Evolutionary conservation across 1,139 yeast genomes (phyloP).

Genomic region (Yamadazyma diddensiae): DNA sequence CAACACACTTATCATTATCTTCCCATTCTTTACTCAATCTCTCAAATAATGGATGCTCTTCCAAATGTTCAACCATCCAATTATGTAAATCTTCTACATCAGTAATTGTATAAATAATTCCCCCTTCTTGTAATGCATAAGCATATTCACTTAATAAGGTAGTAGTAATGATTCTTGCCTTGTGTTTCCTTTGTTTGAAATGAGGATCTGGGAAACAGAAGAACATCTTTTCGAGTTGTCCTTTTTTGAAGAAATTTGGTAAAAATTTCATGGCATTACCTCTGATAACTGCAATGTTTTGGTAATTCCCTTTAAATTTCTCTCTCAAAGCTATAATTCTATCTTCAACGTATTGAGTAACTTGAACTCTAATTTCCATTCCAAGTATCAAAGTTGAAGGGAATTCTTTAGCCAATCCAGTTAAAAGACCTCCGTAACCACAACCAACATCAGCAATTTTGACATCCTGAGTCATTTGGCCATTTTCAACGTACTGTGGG

Average conservation of each 20-base stretch:
- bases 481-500: constrained; percentile 54
- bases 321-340: constrained; percentile 84
- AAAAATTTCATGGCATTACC: constrained; percentile 97
- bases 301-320: constrained; percentile 45
- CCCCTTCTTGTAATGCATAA: constrained; percentile 81
- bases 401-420: constrained; percentile 74
- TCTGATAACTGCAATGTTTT: constrained; percentile 84
- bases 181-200: constrained; percentile 94
- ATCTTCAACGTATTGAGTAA: constrained; percentile 95
- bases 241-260: constrained; percentile 85
- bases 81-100: constrained; percentile 91
- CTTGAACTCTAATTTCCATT: constrained; percentile 97
- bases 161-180: constrained; percentile 90
- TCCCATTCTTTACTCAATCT: constrained; percentile 82
- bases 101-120: constrained; percentile 88
- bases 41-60: constrained; percentile 86
- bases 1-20: constrained; percentile 71
- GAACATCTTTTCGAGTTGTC: constrained; percentile 84
- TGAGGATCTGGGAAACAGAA: constrained; percentile 99
- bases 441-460: constrained; percentile 97
- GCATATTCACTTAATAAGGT: constrained; percentile 92
- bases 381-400: constrained; percentile 78
- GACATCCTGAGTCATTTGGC: constrained; percentile 53
- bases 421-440: constrained; percentile 92
- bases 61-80: constrained; percentile 95